These are phyloP conservation scores for Steccherinum ochraceum DNA, from an alignment of 768 basidiomycete species.

Conservation along the genomic window DNA sequence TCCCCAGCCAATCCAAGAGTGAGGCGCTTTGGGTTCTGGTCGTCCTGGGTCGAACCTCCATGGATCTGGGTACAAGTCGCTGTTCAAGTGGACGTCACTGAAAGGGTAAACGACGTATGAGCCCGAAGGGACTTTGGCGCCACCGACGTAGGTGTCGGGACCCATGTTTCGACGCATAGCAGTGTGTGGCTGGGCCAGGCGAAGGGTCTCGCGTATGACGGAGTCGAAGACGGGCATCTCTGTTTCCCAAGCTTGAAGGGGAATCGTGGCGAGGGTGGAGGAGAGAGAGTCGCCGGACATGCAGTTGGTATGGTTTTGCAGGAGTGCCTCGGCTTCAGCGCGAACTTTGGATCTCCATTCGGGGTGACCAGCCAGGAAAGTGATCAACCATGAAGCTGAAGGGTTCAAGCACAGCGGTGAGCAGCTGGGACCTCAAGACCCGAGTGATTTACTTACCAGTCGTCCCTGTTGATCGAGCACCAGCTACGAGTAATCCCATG, in stretches of 20 bases:
- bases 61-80: conserved; percentile 66
- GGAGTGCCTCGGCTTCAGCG: conserved; percentile 51
- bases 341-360: conserved; percentile 62
- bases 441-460: conserved; percentile 50
- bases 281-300: background rate
- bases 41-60: conserved; percentile 69
- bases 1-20: conserved; percentile 73
- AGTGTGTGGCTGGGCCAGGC: conserved; percentile 72
- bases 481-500: conserved; percentile 75
- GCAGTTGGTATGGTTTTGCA: conserved; percentile 30
- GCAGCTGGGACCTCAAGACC: conserved; percentile 1
- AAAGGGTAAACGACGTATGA: conserved; percentile 77
- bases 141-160: conserved; percentile 62
- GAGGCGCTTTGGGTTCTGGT: conserved; percentile 41
- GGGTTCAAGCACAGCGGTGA: conserved; percentile 6
- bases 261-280: conserved; percentile 46
- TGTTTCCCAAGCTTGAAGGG: conserved; percentile 65
- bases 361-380: conserved; percentile 60
- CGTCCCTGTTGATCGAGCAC: conserved; percentile 74
- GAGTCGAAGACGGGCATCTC: conserved; percentile 66
- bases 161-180: conserved; percentile 80
- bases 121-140: conserved; percentile 64
- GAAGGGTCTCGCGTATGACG: conserved; percentile 70
- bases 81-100: conserved; percentile 71
- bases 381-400: conserved; percentile 67